Percentiles rank a stretch among this genome's conserved stretches.
Evolutionary conservation across 495 filamentous ascomycete species (phyloP).

Genomic region (Annulohypoxylon bovei): DNA sequence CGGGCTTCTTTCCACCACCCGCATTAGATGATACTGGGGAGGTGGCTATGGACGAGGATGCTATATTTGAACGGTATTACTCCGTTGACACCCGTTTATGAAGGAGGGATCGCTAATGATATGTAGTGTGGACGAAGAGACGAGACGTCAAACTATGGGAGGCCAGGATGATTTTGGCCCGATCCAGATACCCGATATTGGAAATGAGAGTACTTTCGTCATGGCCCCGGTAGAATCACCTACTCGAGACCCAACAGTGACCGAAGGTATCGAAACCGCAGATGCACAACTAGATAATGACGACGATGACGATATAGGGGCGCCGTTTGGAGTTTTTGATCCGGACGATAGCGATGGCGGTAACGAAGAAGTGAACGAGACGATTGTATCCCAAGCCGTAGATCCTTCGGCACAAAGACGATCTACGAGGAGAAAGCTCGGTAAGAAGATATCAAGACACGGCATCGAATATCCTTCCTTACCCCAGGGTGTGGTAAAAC

Average conservation of each 20-base stretch:
- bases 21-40: conserved; percentile 51
- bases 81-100: conserved; percentile 38
- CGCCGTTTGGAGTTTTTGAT: conserved; percentile 34
- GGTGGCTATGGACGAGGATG: conserved; percentile 54
- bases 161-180: conserved; percentile 58
- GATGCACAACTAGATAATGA: conserved; percentile 42
- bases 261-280: conserved; percentile 19
- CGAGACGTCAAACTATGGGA: conserved; percentile 47
- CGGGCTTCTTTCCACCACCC: conserved; percentile 53
- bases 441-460: conserved; percentile 72
- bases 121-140: conserved; percentile 51
- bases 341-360: conserved; percentile 41
- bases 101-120: conserved; percentile 20
- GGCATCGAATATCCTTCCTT: conserved; percentile 81
- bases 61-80: conserved; percentile 47
- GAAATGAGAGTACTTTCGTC: conserved; percentile 57
- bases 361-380: conserved; percentile 35
- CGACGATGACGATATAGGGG: conserved; percentile 42
- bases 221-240: conserved; percentile 49
- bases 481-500: conserved; percentile 74
- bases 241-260: conserved; percentile 30
- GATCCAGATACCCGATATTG: conserved; percentile 55
- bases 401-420: conserved; percentile 39
- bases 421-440: conserved; percentile 55
- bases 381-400: conserved; percentile 41